Evolutionary conservation across 257 asterid species (phyloP).

Genomic region (Solanum arcanum): DNA sequence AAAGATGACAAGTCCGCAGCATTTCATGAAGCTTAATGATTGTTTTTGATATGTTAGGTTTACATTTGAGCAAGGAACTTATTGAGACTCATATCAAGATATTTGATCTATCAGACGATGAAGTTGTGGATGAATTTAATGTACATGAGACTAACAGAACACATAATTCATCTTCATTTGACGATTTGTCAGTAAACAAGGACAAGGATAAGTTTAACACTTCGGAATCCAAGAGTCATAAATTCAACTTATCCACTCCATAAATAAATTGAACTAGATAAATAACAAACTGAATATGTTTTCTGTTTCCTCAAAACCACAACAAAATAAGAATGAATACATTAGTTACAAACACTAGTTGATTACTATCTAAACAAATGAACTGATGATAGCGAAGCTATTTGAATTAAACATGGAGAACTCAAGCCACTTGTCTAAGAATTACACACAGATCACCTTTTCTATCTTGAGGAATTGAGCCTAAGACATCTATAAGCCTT

Average conservation of each 20-base stretch:
- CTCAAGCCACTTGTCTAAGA: not conserved
- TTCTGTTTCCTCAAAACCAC: not conserved
- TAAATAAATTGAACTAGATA: not conserved
- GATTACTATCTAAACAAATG: not conserved
- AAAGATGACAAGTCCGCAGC: not conserved
- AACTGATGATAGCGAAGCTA: not conserved
- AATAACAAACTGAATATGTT: not conserved
- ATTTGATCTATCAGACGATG: not conserved
- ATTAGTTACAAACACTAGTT: not conserved
- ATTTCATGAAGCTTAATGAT: not conserved
- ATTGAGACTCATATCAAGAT: not conserved
- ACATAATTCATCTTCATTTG: not conserved
- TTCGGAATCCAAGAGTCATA: not conserved
- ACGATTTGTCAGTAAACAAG: not conserved
- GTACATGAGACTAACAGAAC: not conserved
- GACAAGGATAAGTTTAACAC: no score
- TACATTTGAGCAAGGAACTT: not conserved
- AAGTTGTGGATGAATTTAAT: not conserved
- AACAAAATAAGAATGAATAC: not conserved
- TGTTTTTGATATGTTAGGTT: not conserved
- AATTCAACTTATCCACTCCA: not conserved
- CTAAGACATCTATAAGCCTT: not conserved
- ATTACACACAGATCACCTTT: not conserved
- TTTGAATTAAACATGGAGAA: not conserved
- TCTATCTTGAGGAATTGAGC: not conserved